Evolutionary conservation across 2,329 filamentous ascomycete species (phyloP).

Genomic region (Trichocomaceae sp.): DNA sequence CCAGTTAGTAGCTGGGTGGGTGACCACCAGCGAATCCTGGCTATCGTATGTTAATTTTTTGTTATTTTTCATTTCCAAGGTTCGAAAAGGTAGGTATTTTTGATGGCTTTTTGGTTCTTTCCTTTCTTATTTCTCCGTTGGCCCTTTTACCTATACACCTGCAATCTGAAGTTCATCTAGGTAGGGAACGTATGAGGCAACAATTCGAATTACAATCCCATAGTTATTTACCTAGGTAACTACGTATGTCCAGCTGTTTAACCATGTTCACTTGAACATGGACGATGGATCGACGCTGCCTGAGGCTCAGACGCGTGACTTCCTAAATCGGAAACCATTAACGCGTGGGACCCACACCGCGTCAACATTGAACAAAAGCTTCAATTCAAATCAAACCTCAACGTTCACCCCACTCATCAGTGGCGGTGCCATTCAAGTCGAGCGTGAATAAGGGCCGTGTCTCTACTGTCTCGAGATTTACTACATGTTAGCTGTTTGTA

Average conservation of each 20-base stretch:
- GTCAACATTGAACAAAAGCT: slow-evolving; percentile 3
- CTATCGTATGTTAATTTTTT: background rate
- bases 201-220: too few relatives aligned
- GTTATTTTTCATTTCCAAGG: too few relatives aligned
- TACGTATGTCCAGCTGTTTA: too few relatives aligned
- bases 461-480: background rate
- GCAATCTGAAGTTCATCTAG: too few relatives aligned
- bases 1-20: background rate
- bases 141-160: too few relatives aligned
- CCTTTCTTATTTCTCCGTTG: too few relatives aligned
- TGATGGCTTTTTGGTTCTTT: too few relatives aligned
- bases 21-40: background rate
- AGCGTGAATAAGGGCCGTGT: background rate
- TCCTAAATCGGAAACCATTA: background rate
- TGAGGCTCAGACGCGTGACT: background rate
- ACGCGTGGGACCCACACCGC: background rate
- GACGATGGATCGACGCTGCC: background rate
- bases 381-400: background rate
- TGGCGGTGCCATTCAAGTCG: background rate
- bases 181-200: too few relatives aligned
- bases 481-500: background rate
- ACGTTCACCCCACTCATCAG: background rate
- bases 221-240: too few relatives aligned
- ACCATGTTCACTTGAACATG: too few relatives aligned
- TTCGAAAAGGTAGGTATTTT: too few relatives aligned